These are phyloP conservation scores for Colletotrichum tamarilloi DNA, from an alignment of 2,329 filamentous ascomycete species.

Conservation along the genomic window DNA sequence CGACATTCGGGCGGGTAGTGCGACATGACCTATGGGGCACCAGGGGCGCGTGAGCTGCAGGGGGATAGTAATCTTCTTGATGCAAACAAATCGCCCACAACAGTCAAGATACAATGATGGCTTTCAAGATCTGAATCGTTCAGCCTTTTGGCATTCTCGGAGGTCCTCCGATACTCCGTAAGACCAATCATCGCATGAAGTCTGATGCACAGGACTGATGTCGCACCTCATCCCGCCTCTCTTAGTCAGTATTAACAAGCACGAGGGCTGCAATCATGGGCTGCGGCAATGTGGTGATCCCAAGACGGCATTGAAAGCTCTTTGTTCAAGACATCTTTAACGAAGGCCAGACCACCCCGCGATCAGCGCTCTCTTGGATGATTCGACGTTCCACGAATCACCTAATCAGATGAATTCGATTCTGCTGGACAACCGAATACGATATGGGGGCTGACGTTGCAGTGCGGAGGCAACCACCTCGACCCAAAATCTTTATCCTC, in stretches of 20 bases:
- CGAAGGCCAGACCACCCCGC: slow-evolving; percentile 1
- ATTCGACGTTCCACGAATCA: slow-evolving; percentile 19
- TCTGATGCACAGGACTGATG: not conserved
- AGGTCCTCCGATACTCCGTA: not conserved
- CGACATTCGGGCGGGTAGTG: not conserved
- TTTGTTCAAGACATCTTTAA: slow-evolving; percentile 17
- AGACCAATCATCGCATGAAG: not conserved
- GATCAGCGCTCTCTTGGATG: not conserved
- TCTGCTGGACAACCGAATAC: not conserved
- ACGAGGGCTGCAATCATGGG: not conserved
- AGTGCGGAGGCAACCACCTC: not conserved
- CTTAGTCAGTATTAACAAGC: not conserved
- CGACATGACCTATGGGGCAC: not conserved
- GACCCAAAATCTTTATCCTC: not conserved
- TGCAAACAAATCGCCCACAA: not conserved
- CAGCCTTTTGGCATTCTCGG: not conserved
- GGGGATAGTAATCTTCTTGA: slow-evolving; percentile 1
- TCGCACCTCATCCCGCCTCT: not conserved
- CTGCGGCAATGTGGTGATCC: not conserved
- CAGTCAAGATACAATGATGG: not conserved
- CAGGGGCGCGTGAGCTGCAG: not conserved
- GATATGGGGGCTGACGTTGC: slow-evolving; percentile 8
- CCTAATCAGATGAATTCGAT: slow-evolving; percentile 9
- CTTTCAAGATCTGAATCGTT: not conserved
- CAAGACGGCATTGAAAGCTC: slow-evolving; percentile 2